Evolutionary conservation across 2,329 filamentous ascomycete species (phyloP).

Genomic region (Xylaria sp.): DNA sequence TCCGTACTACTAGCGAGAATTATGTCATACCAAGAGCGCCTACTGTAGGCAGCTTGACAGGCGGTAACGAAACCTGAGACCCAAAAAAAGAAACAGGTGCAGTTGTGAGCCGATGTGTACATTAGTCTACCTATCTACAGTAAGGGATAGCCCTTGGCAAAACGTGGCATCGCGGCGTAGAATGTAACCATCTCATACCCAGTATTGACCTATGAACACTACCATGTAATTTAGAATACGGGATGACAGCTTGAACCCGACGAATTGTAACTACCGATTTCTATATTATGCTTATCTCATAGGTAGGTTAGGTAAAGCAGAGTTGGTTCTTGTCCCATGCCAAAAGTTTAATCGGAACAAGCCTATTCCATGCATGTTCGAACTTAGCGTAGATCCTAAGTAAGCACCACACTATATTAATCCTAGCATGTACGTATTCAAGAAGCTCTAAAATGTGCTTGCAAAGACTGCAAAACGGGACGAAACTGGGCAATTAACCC

Average conservation of each 20-base stretch:
- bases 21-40: background rate
- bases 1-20: background rate
- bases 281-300: too few species aligned
- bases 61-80: background rate
- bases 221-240: background rate
- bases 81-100: background rate
- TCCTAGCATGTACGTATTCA: too few species aligned
- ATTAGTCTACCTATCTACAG: constrained; percentile 9
- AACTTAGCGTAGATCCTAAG: too few species aligned
- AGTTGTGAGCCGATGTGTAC: background rate
- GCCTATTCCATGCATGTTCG: too few species aligned
- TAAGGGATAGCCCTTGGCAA: constrained; percentile 22
- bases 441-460: too few species aligned
- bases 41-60: background rate
- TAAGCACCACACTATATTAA: too few species aligned
- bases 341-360: too few species aligned
- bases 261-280: too few species aligned
- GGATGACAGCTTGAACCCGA: background rate
- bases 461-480: too few species aligned
- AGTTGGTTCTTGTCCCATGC: too few species aligned
- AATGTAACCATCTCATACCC: constrained; percentile 28
- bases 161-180: constrained; percentile 17
- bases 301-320: too few species aligned
- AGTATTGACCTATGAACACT: background rate
- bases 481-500: too few species aligned